A percentile compares a stretch with the other conserved stretches of the same genome.
Conservation (phyloP, 2,329 filamentous ascomycete species). For the Colletotrichum sp. region DNA sequence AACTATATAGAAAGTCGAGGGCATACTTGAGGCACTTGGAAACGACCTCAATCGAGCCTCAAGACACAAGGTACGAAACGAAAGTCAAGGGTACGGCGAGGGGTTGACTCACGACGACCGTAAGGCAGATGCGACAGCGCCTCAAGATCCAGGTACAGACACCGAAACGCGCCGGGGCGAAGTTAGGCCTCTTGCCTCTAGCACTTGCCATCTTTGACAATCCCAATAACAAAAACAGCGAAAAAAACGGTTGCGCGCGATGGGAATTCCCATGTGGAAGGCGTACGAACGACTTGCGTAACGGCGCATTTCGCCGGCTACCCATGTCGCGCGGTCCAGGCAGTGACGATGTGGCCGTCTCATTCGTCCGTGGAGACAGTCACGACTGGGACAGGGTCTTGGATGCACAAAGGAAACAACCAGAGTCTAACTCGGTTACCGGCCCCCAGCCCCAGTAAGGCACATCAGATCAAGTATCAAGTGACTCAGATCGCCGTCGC, state of each 20-base stretch:
- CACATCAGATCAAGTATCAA: accelerated
- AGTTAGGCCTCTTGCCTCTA: background rate
- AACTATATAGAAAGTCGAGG: background rate
- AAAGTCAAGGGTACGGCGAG: background rate
- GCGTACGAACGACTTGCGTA: background rate
- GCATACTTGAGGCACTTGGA: background rate
- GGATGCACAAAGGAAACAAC: background rate
- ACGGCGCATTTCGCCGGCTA: background rate
- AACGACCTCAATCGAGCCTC: background rate
- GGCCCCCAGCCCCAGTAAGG: background rate
- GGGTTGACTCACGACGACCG: background rate
- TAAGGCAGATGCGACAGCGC: background rate
- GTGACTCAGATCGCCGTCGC: background rate
- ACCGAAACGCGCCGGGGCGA: background rate
- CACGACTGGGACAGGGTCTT: background rate
- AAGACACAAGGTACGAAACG: background rate
- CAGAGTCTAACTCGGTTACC: background rate
- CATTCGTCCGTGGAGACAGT: background rate
- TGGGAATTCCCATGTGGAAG: background rate
- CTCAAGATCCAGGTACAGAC: background rate
- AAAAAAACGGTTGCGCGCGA: too few relatives aligned
- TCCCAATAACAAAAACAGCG: too few relatives aligned
- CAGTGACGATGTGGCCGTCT: background rate
- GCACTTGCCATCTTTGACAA: background rate
- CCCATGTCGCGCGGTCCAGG: background rate